phyloP scores from a whole-genome alignment of 352 stramenopile genomes.

The Peronospora destructor region DNA sequence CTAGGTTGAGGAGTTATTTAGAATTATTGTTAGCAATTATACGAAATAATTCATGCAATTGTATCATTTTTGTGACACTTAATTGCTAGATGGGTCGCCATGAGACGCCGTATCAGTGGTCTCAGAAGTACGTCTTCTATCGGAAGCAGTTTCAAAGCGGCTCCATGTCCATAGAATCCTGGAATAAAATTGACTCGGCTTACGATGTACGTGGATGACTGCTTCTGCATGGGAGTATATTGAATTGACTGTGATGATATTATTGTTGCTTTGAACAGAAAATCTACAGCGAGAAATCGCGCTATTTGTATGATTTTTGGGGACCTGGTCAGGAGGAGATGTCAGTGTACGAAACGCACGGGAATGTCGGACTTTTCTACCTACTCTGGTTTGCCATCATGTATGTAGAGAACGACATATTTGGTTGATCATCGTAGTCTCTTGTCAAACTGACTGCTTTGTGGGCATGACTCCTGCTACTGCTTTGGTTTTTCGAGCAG shows the following conservation, averaged over 20 bases:
- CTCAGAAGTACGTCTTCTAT: conserved; percentile 56
- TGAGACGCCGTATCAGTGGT: conserved; percentile 46
- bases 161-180: conserved; percentile 45
- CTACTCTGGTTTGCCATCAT: conserved; percentile 55
- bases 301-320: conserved; percentile 61
- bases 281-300: conserved; percentile 53
- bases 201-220: conserved; percentile 47
- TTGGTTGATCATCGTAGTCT: not conserved
- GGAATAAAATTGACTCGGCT: conserved; percentile 43
- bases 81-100: conserved; percentile 42
- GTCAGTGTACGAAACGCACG: conserved; percentile 40
- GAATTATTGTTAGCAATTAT: not conserved
- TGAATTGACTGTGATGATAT: not conserved
- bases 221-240: conserved; percentile 4
- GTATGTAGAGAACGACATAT: conserved; percentile 26
- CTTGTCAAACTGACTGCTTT: conserved; percentile 9
- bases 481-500: conserved; percentile 21
- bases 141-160: conserved; percentile 41
- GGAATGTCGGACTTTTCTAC: conserved; percentile 65
- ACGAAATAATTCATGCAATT: conserved; percentile 1
- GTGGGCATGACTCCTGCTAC: conserved; percentile 3
- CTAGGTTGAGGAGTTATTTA: not conserved
- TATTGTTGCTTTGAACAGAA: conserved; percentile 21
- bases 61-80: not conserved
- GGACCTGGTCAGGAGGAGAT: conserved; percentile 39